Conservation (phyloP, 768 basidiomycete species). For the Rhodotorula paludigena region DNA sequence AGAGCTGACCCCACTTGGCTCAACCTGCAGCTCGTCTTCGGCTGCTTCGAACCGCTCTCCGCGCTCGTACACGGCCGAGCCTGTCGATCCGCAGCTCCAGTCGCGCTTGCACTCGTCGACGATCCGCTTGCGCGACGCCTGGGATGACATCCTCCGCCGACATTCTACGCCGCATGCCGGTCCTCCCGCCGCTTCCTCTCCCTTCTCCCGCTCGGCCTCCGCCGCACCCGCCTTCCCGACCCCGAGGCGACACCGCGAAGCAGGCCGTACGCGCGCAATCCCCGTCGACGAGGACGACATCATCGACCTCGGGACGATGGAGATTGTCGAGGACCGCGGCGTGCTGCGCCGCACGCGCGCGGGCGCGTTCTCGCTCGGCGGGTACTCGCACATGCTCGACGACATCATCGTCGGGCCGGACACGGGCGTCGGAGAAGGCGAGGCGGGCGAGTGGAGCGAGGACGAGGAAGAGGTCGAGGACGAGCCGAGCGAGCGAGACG, state of each 20-base stretch:
- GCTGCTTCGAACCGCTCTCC: neutral
- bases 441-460: neutral
- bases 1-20: neutral
- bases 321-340: slow-evolving; percentile 28
- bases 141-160: slow-evolving; percentile 23
- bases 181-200: neutral
- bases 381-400: neutral
- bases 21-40: neutral
- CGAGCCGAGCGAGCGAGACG: slow-evolving; percentile 1
- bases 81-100: neutral
- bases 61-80: neutral
- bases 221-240: neutral
- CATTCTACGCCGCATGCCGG: slow-evolving; percentile 8
- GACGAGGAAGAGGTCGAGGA: slow-evolving; percentile 9
- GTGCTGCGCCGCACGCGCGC: slow-evolving; percentile 11
- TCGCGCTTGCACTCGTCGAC: slow-evolving; percentile 7
- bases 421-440: neutral
- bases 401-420: neutral
- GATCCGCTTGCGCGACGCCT: slow-evolving; percentile 14
- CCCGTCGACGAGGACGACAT: slow-evolving; percentile 37
- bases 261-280: slow-evolving; percentile 24
- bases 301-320: slow-evolving; percentile 25
- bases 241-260: neutral
- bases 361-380: slow-evolving; percentile 25
- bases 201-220: neutral